phyloP scores from a whole-genome alignment of 495 filamentous ascomycete genomes.

The Hamigera avellanea region DNA sequence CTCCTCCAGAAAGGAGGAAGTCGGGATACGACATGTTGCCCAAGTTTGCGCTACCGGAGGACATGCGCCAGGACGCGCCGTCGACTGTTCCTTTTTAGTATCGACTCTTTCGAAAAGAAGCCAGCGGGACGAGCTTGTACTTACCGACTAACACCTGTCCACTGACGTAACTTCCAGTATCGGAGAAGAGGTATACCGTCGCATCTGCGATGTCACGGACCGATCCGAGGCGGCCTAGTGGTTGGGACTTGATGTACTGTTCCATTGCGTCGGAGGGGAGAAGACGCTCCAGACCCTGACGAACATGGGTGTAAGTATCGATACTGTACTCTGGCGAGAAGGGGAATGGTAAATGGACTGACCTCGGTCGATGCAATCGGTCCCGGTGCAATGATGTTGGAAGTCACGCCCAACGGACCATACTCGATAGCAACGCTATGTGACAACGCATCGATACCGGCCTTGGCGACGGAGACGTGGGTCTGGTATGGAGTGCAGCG shows the following conservation, averaged over 20 bases:
- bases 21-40: conserved; percentile 44
- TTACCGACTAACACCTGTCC: conserved; percentile 60
- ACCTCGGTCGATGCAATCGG: conserved; percentile 59
- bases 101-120: not conserved
- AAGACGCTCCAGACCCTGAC: conserved; percentile 34
- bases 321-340: conserved; percentile 22
- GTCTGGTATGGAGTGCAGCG: conserved; percentile 69
- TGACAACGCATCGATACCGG: conserved; percentile 75
- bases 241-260: conserved; percentile 33
- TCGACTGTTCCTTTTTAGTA: conserved; percentile 22
- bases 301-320: too few relatives aligned
- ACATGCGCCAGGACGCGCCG: conserved; percentile 34
- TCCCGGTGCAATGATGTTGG: conserved; percentile 77
- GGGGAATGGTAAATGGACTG: conserved; percentile 2
- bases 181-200: conserved; percentile 75
- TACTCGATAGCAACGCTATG: conserved; percentile 70
- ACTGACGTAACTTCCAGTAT: conserved; percentile 74
- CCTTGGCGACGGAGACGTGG: conserved; percentile 84
- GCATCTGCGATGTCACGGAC: conserved; percentile 88
- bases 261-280: conserved; percentile 23
- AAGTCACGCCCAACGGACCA: conserved; percentile 78
- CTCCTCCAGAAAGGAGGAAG: conserved; percentile 45
- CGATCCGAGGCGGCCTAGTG: conserved; percentile 63
- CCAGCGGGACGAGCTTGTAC: conserved; percentile 4
- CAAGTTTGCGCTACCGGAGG: conserved; percentile 31